Evolutionary conservation across 2,329 filamentous ascomycete species (phyloP), one percentile per base, ranked within the genome.

Genomic region (Fusarium austroafricanum): DNA sequence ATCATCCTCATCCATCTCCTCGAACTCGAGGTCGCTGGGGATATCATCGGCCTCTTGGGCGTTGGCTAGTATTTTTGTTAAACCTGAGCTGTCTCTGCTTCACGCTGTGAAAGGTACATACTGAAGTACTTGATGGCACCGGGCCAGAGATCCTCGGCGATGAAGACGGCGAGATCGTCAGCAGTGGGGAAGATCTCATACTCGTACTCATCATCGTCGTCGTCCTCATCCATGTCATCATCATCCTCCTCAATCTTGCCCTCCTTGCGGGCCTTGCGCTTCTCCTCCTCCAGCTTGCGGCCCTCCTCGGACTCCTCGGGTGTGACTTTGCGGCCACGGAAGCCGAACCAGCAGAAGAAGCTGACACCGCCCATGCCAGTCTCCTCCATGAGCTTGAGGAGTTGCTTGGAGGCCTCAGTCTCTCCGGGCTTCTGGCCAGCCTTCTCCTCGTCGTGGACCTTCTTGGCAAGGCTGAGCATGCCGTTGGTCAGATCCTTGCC

Each of bases 341-440:
- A 97, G 54, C 91, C 92, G 78, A 97, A 97, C 87, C 91, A 96
- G 59, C 89, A 88, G 77, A 97, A 97, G 85, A 97, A 97, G 80
- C 90, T 94, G 50, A 89, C 77, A 8, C 86, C 89, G 44, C 87
- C 88, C 65, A 91, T 84, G 45, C 87, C 86, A 17, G 85, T 89
- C 67, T 83, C 81, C 70, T 88, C 84, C 64, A 86, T 87, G 81
- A 86, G 84, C 71, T 81, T 82, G 73, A 83, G 80, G 57, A 88
- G 81, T 42, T 79, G 77, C 77, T 83, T 83, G 75, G 86, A 82
- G 73, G 82, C 80, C 47, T 81, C 77, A 15, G 82, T 83, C 57
- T 83, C 80, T 55, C 79, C 71, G 70, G 79, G 61, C 61, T 65
- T 69, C 75, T 82, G 82, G 71, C 78, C 78, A 66, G 79, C 81